Evolutionary conservation across 192 early-diverging fungal genomes (phyloP), one percentile per base, ranked within the genome.

Genomic region (Globomyces pollinis-pini): DNA sequence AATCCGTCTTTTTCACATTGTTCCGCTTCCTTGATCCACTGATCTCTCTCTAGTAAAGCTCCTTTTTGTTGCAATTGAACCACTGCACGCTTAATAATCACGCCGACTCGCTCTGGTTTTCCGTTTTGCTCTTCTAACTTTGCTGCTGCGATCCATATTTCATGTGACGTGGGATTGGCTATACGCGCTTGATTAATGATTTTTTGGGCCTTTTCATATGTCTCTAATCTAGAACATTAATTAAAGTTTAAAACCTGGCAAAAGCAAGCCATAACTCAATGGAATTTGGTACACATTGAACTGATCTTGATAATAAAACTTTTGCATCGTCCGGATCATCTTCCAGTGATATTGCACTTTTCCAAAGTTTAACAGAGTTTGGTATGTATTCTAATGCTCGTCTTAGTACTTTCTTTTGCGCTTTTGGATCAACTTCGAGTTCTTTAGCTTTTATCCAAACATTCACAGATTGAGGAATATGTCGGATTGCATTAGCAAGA

Each of bases 211-310:
- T 91, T 88, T 7, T 85, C 84, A 54, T 93, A 91, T 0, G 84
- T 74, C 68, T 99, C 95, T 8, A 99, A 76, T 2, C 88, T 80
- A n/a, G n/a, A n/a, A n/a, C n/a, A n/a, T n/a, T n/a, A n/a, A n/a
- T n/a, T n/a, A n/a, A n/a, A n/a, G n/a, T n/a, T n/a, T n/a, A n/a
- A n/a, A n/a, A 16, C n/a, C 20, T 43, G 0, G 96, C 92, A 34
- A 99, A 74, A 2, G 93, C 94, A 36, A 99, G 75, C 96, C 96
- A 99, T 38, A 99, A 68, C 18, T 98, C 95, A 0, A 91, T 83
- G 42, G 89, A 86, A 2, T 87, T 66, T 2, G 94, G 94, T 0
- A 96, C 88, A 45, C 93, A 76, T 67, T 99, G 93, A 1, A 96
- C 94, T 1, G 96, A 93, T 29, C 95, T 88, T 21, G 88, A 84